Percentiles rank a stretch among this genome's conserved stretches.
These are phyloP conservation scores for Elasticomyces elasticus DNA, from an alignment of 495 filamentous ascomycete genomes.

Conservation along the genomic window DNA sequence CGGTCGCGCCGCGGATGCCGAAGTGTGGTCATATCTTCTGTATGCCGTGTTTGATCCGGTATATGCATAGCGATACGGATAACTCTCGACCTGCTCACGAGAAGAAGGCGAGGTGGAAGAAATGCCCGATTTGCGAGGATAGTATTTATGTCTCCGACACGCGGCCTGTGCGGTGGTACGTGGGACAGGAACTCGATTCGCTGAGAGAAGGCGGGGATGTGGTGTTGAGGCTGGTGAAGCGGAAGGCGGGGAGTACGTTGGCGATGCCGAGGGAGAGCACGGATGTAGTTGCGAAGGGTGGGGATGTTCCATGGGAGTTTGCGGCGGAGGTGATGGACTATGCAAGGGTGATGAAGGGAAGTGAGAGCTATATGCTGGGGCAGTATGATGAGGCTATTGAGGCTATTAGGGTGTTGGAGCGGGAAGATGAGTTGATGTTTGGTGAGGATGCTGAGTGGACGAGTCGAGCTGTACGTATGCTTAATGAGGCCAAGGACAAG, in stretches of 20 bases:
- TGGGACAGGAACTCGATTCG: conserved; percentile 71
- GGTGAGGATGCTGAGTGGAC: conserved; percentile 86
- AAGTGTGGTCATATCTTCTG: conserved; percentile 98
- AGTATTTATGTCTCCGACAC: conserved; percentile 77
- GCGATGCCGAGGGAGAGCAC: conserved; percentile 78
- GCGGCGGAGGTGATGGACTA: conserved; percentile 91
- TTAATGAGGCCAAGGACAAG: conserved; percentile 64
- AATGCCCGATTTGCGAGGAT: conserved; percentile 94
- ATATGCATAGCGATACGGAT: conserved; percentile 80
- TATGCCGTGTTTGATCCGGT: conserved; percentile 83
- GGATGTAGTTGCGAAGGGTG: conserved; percentile 52
- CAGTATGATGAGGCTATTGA: conserved; percentile 72
- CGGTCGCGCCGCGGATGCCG: conserved; percentile 92
- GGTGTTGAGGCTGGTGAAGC: conserved; percentile 71
- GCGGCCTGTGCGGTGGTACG: conserved; percentile 84
- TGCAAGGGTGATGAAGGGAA: conserved; percentile 90
- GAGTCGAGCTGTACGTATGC: conserved; percentile 62
- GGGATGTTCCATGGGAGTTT: conserved; percentile 88
- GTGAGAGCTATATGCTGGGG: conserved; percentile 71
- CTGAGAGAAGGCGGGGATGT: conserved; percentile 81
- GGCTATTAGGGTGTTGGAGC: conserved; percentile 61
- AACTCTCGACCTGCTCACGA: conserved; percentile 46
- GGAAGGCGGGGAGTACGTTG: conserved; percentile 68
- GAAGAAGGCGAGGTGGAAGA: conserved; percentile 76
- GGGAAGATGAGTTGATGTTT: conserved; percentile 85